Conservation (phyloP, 1,284 basidiomycete species). For the Bondarzewia mesenterica region DNA sequence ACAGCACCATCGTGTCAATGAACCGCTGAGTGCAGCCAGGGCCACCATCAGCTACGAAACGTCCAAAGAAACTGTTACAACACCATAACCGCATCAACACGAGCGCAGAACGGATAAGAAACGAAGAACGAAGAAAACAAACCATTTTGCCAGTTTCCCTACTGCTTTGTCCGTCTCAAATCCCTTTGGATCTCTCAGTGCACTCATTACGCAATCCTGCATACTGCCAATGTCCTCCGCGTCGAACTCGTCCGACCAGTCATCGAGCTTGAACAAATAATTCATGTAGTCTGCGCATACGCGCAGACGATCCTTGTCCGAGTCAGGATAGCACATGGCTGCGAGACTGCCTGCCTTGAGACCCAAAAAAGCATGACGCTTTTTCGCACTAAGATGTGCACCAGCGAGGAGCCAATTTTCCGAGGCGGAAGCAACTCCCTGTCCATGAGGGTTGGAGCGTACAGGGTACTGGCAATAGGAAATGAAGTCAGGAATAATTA, state of each 20-base stretch:
- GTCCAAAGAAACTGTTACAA: neutral
- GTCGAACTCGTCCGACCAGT: conserved; percentile 31
- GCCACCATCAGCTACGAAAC: neutral
- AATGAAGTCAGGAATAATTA: conserved; percentile 55
- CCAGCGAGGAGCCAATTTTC: conserved; percentile 46
- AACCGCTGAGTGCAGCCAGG: conserved; percentile 21
- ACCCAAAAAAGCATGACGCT: conserved; percentile 42
- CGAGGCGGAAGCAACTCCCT: conserved; percentile 45
- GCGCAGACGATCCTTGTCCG: conserved; percentile 45
- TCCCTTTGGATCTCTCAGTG: conserved; percentile 24
- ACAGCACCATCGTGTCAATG: conserved; percentile 27
- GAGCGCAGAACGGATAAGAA: conserved; percentile 3
- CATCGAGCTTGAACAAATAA: conserved; percentile 31
- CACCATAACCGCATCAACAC: too few species aligned
- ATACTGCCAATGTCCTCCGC: conserved; percentile 22
- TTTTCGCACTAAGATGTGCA: conserved; percentile 40
- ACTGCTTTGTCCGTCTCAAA: conserved; percentile 19
- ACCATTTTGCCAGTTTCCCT: conserved; percentile 8
- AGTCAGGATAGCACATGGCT: conserved; percentile 52
- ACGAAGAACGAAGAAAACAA: neutral
- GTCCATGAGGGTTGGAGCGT: conserved; percentile 41
- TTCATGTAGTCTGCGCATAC: conserved; percentile 39
- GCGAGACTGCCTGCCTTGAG: conserved; percentile 61
- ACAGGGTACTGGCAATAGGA: conserved; percentile 51
- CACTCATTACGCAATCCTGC: conserved; percentile 29